These are phyloP conservation scores for Boletellus ananas DNA, from an alignment of 768 basidiomycete species.

Conservation along the genomic window DNA sequence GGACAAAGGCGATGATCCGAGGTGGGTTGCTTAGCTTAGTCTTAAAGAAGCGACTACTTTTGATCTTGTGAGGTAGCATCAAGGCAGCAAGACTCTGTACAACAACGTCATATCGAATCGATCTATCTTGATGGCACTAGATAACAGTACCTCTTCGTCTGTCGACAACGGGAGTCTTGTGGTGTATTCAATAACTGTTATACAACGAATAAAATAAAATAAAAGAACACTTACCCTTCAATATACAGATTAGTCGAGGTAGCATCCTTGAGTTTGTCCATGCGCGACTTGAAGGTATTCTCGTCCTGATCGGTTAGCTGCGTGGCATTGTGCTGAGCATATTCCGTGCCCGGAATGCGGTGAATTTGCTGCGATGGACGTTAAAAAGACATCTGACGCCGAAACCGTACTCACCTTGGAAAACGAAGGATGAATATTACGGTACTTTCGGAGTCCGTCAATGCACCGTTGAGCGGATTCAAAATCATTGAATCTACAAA, in stretches of 20 bases:
- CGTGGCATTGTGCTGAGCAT: conserved; percentile 37
- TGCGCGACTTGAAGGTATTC: conserved; percentile 66
- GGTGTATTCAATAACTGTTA: background rate
- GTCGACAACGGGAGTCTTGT: conserved; percentile 63
- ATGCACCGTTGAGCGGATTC: conserved; percentile 76
- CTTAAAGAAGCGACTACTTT: conserved; percentile 76
- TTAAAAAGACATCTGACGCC: background rate
- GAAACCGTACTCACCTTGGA: conserved; percentile 56
- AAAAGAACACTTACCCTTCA: conserved; percentile 49
- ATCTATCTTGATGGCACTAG: background rate
- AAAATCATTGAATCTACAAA: conserved; percentile 58
- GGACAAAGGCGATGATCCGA: conserved; percentile 76
- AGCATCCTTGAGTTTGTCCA: conserved; percentile 69
- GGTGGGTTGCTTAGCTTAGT: conserved; percentile 74
- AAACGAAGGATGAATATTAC: conserved; percentile 82
- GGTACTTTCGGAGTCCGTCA: conserved; percentile 59
- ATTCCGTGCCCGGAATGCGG: conserved; percentile 75
- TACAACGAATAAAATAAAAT: background rate
- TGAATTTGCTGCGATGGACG: conserved; percentile 51
- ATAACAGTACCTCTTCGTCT: conserved; percentile 50
- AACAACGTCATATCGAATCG: background rate
- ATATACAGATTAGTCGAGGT: conserved; percentile 77
- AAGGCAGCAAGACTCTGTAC: conserved; percentile 58
- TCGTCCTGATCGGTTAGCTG: conserved; percentile 30
- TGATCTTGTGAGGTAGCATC: conserved; percentile 67